Conservation (phyloP, 2,329 filamentous ascomycete genomes). For the Epichloe sp. region DNA sequence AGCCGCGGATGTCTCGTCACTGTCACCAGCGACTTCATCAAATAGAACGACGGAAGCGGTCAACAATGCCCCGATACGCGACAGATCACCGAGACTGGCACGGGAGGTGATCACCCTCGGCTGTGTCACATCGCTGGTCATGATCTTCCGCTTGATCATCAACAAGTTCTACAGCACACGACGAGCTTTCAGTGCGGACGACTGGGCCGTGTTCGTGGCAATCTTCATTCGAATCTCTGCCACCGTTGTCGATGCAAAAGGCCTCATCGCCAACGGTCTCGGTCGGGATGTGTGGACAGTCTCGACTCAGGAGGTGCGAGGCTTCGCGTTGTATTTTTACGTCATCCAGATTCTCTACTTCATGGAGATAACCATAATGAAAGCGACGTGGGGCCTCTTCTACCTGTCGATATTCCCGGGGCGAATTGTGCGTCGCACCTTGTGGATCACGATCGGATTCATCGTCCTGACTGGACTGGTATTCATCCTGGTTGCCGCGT, state of each 20-base stretch:
- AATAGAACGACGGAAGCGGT: background rate
- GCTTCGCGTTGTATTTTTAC: conserved; percentile 25
- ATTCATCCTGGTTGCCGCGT: conserved; percentile 26
- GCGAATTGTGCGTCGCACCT: conserved; percentile 17
- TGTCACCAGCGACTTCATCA: background rate
- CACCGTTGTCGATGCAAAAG: conserved; percentile 14
- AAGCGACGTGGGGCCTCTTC: conserved; percentile 33
- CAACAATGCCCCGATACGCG: background rate
- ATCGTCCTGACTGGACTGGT: conserved; percentile 19
- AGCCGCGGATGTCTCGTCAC: background rate
- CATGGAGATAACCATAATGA: conserved; percentile 25
- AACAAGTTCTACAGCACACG: conserved; percentile 16
- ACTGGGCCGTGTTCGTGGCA: conserved; percentile 15
- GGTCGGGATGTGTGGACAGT: background rate
- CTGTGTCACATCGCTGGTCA: conserved; percentile 20
- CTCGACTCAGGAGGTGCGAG: conserved; percentile 10
- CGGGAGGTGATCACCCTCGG: conserved; percentile 17
- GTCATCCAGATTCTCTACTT: conserved; percentile 27
- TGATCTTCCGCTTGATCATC: conserved; percentile 20
- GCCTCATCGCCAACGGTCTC: conserved; percentile 12
- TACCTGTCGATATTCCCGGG: conserved; percentile 34
- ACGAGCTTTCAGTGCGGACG: conserved; percentile 18
- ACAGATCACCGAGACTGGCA: conserved; percentile 17
- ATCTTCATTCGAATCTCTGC: conserved; percentile 12
- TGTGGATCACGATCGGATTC: conserved; percentile 23